Base-by-base conservation (phyloP, 257 asterid genomes). In the Prunella vulgaris region DNA sequence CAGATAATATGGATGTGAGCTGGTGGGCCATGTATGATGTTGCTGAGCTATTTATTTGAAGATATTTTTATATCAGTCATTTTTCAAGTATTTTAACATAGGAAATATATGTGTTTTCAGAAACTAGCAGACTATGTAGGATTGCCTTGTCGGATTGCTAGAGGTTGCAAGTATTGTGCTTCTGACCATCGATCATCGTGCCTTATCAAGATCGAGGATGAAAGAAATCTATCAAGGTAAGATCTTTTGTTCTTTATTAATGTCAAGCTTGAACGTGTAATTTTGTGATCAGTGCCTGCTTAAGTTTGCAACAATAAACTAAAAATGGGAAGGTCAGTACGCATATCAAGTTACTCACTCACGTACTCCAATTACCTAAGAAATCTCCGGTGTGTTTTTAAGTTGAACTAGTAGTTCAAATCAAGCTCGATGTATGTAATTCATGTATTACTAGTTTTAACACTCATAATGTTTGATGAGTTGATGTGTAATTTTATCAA, bases 81-180 rank as follows among this genome's bases (percentile, higher is more conserved):
- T 51, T 10, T 10, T 42, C 52, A 40, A 37, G 74, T 67, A 40
- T 58, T 54, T 68, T 79, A 40, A 58, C 48, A 5, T 1, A 13
- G 10, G 40, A 60, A 63, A 52, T 58, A 3, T 32, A 70, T 76
- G 64, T 73, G 46, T 75, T 44, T 79, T 70, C 95, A 91, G 99
- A 91, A 83, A 82, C 84, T 94, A 82, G 99, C 99, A 22, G 97
- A 94, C 74, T 86, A 89, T 32, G 93, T 94, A 72, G 99, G 99
- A 57, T 83, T 94, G 85, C 99, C 97, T 56, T 94, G 99, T 78
- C 90, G 97, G 80, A 89, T 94, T 53, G 99, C 96, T 78, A 87
- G 91, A 71, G 95, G 99, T 70, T 94, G 99, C 86, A 87, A 86
- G 76, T 91, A 91, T 62, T 94, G 99, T 75, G 84, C 33, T 65